These are phyloP conservation scores for Solanum gracilifrons DNA, from an alignment of 257 asterid genomes.

Conservation along the genomic window DNA sequence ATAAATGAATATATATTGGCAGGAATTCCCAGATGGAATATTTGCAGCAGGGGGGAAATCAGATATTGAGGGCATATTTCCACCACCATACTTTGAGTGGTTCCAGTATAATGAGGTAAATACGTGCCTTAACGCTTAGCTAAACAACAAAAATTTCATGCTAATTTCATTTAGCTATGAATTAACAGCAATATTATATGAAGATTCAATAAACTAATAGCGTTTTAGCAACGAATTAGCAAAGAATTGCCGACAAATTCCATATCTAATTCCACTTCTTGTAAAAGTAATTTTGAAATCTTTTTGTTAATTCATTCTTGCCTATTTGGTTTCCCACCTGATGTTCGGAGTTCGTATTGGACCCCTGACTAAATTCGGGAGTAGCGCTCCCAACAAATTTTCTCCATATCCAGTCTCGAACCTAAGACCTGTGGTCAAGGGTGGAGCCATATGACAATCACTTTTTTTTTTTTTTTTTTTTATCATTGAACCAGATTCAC, in stretches of 20 bases:
- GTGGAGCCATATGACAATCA: background rate
- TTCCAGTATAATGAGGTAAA: slow-evolving; percentile 48
- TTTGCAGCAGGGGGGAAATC: slow-evolving; percentile 56
- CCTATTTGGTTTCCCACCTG: too few species aligned
- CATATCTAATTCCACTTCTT: background rate
- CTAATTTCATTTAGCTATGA: too few species aligned
- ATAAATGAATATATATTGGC: background rate
- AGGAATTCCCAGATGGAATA: slow-evolving; percentile 54
- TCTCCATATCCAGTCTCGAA: background rate
- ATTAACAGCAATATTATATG: too few species aligned
- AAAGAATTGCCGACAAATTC: background rate
- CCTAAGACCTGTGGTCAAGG: background rate
- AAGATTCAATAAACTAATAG: background rate
- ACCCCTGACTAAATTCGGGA: too few species aligned
- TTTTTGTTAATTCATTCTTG: background rate
- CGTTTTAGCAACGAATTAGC: background rate
- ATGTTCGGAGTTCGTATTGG: too few species aligned
- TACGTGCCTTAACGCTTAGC: background rate
- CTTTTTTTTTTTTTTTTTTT: too few species aligned
- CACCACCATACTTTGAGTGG: slow-evolving; percentile 70
- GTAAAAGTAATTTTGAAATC: background rate
- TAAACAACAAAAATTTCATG: background rate
- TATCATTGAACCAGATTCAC: too few species aligned
- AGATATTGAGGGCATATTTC: slow-evolving; percentile 55
- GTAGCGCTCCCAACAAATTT: too few species aligned